Evolutionary conservation across 139 green algal genomes (phyloP), one percentile per base, ranked within the genome.

Genomic region (Eudorina sp.): DNA sequence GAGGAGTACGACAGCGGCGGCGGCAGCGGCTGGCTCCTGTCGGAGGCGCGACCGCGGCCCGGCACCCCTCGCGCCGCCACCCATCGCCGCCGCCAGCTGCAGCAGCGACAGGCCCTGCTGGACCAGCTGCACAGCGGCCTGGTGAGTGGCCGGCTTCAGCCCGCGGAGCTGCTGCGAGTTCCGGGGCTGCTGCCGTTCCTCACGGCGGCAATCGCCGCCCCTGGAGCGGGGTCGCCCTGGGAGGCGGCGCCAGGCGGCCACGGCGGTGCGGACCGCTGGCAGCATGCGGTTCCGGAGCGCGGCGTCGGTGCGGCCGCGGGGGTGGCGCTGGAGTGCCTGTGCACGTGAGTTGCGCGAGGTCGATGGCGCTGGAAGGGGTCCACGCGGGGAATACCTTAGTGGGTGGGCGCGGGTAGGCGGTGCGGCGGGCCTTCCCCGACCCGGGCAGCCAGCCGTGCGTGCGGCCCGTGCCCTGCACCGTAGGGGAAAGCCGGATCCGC

Each of bases 301-400:
- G 76, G 53, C 53, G 31, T 73, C 34, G 34, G 43, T 4, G 45
- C 19, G 11, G 18, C 1, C n/a, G 51, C 80, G 3, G 31, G 64
- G 25, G 16, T 88, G 64, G 82, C 66, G 66, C 66, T 88, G 29
- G 82, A 88, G 82, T 69, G 82, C 48, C 9, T 88, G 64, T 79
- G 82, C 68, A 69, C 46, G 82, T 88, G 68, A 88, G 82, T 53
- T 2, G 27, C 19, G 62, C 6, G 58, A 34, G n/a, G n/a, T n/a
- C n/a, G n/a, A n/a, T n/a, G n/a, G n/a, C n/a, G n/a, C n/a, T n/a
- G n/a, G n/a, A n/a, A n/a, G n/a, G n/a, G n/a, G n/a, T n/a, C n/a
- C n/a, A n/a, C n/a, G n/a, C n/a, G n/a, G n/a, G n/a, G n/a, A n/a
- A n/a, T n/a, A n/a, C n/a, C n/a, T n/a, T n/a, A n/a, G n/a, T n/a